Base-by-base conservation (phyloP, 2,329 filamentous ascomycete genomes). In the Clonostachys rhizophaga region DNA sequence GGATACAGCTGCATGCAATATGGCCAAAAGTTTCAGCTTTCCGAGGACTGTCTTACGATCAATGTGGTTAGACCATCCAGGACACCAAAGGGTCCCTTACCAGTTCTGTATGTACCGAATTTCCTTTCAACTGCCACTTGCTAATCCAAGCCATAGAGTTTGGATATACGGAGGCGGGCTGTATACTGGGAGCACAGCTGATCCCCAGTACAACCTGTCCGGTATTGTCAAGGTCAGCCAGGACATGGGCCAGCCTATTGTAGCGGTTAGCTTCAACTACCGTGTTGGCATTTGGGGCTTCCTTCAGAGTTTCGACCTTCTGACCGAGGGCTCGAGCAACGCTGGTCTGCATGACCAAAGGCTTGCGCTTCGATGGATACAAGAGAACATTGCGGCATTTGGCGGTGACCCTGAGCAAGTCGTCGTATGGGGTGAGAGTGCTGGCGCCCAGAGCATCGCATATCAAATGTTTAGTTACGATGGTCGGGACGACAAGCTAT, bases 151-250 rank as follows among this genome's bases (percentile, higher is more conserved):
- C 2, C 8, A 13, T 16, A 58, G 56, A 8, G 58, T 60, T 11
- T 87, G 82, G 81, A 79, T 86, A 24, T 79, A 83, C 52, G 71
- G 78, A 12, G 79, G 79, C 34, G 78, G 76, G 3, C 69, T 80
- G 6, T 72, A 66, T 45, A 64, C 69, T 34, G 50, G 78, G 83
- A 50, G 67, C 74, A 6, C 74, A 81, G 46, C 42, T 55, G 71
- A 78, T 46, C 57, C 67, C 24, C 67, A 76, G 33, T 84, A 84
- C 58, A 84, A 84, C 56, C 65, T 82, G 46, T 76, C 75, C n/a
- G 76, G 72, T 49, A 72, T 84, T 42, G 78, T 87, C 7, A 63
- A 72, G 41, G 71, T 76, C 24, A 71, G 75, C 7, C 71, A 75
- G 39, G 62, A 72, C 5, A 71, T 79, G 18, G 69, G 68, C 39